phyloP scores from a whole-genome alignment of 2,329 filamentous ascomycete species.

The Neofusicoccum kwambonambiense region DNA sequence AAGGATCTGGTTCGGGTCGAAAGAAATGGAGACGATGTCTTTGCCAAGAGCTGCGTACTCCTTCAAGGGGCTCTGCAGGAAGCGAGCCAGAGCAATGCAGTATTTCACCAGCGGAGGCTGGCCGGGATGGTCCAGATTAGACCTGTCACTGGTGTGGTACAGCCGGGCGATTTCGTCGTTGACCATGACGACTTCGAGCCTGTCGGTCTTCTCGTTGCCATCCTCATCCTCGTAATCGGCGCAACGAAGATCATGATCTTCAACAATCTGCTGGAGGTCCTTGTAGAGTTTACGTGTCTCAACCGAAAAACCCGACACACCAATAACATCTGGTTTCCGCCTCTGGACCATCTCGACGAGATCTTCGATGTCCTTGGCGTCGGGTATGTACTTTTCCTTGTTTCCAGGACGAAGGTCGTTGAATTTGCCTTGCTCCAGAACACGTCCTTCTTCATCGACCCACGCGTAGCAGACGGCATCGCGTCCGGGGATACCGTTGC shows the following conservation, averaged over 20 bases:
- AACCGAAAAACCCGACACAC: slow-evolving; percentile 82
- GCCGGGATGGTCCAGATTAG: slow-evolving; percentile 75
- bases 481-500: slow-evolving; percentile 68
- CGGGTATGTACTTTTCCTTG: slow-evolving; percentile 64
- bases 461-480: slow-evolving; percentile 90
- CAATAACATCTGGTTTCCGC: slow-evolving; percentile 84
- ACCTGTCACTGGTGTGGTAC: slow-evolving; percentile 86
- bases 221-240: slow-evolving; percentile 76
- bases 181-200: slow-evolving; percentile 83
- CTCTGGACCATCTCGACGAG: slow-evolving; percentile 79
- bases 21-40: slow-evolving; percentile 81
- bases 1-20: slow-evolving; percentile 86
- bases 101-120: slow-evolving; percentile 79
- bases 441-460: slow-evolving; percentile 87
- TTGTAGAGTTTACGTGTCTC: slow-evolving; percentile 82
- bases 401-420: slow-evolving; percentile 69
- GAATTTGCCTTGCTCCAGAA: slow-evolving; percentile 86
- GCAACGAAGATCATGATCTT: slow-evolving; percentile 72
- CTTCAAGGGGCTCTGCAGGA: slow-evolving; percentile 93
- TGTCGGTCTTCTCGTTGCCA: slow-evolving; percentile 72
- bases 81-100: slow-evolving; percentile 83
- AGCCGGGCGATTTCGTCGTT: slow-evolving; percentile 97
- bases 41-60: slow-evolving; percentile 92
- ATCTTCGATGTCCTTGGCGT: slow-evolving; percentile 62
- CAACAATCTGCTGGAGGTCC: slow-evolving; percentile 75